Evolutionary conservation across 225 moss, liverwort and hornwort species (phyloP).

Genomic region (Thuidium tamariscinum): DNA sequence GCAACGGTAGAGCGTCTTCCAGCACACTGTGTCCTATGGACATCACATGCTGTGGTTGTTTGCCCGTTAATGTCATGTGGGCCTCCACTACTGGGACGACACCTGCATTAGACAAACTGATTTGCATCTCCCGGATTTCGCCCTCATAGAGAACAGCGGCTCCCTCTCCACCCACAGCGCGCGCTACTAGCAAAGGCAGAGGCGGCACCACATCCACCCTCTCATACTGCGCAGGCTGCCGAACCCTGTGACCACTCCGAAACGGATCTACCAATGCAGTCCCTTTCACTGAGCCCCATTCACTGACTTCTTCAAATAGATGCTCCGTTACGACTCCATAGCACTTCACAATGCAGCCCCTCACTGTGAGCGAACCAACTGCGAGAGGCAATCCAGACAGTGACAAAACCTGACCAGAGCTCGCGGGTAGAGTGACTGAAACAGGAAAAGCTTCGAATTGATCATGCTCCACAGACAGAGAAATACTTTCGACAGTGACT

Average conservation of each 20-base stretch:
- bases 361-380: conserved; percentile 68
- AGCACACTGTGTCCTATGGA: conserved; percentile 76
- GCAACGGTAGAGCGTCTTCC: conserved; percentile 68
- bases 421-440: conserved; percentile 70
- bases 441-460: conserved; percentile 89
- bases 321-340: conserved; percentile 95
- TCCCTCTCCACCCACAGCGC: conserved; percentile 93
- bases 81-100: conserved; percentile 91
- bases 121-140: conserved; percentile 87
- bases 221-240: conserved; percentile 49
- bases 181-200: conserved; percentile 80
- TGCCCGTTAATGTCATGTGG: conserved; percentile 86
- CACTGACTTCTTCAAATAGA: conserved; percentile 76
- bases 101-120: conserved; percentile 88
- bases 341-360: conserved; percentile 93
- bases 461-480: conserved; percentile 70
- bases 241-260: conserved; percentile 74
- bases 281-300: conserved; percentile 62
- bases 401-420: conserved; percentile 76
- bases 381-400: conserved; percentile 83
- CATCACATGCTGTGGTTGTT: conserved; percentile 83
- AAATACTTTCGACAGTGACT: conserved; percentile 80
- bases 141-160: conserved; percentile 97
- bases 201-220: conserved; percentile 75
- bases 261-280: conserved; percentile 69